A percentile compares a stretch with the other conserved stretches of the same genome.
These are phyloP conservation scores for Francoa sonchifolia DNA, from an alignment of 441 rosid genomes.

Conservation along the genomic window DNA sequence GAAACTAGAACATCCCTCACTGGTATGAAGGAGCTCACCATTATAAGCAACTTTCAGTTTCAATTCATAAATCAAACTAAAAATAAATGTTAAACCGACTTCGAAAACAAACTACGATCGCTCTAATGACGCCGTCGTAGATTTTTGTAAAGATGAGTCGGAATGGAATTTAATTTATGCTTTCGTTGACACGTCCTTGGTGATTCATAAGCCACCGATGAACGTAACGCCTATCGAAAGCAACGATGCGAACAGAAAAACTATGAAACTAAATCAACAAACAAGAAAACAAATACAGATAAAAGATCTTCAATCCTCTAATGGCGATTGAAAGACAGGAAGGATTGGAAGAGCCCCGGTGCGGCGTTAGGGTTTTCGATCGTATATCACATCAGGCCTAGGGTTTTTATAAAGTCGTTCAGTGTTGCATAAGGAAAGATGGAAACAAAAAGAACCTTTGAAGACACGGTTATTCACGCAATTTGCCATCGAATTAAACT, in stretches of 20 bases:
- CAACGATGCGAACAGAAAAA: no score
- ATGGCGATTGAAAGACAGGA: no score
- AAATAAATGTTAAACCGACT: slow-evolving; percentile 15
- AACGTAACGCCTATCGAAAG: slow-evolving; percentile 87
- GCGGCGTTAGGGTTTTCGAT: no score
- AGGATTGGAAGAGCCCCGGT: no score
- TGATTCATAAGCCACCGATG: slow-evolving; percentile 25
- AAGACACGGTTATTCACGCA: no score
- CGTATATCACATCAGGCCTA: no score
- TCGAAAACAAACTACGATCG: slow-evolving; percentile 10
- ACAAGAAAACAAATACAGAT: neutral
- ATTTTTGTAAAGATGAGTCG: neutral
- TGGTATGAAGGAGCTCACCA: slow-evolving; percentile 46
- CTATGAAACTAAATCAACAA: no score
- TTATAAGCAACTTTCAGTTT: slow-evolving; percentile 29
- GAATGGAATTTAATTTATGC: slow-evolving; percentile 34
- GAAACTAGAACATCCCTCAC: slow-evolving; percentile 63
- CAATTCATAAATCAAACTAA: neutral
- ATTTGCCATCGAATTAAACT: no score
- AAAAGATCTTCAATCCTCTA: neutral
- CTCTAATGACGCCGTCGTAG: slow-evolving; percentile 9
- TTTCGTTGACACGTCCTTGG: slow-evolving; percentile 67
- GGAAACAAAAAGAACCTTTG: no score
- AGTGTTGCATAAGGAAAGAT: no score
- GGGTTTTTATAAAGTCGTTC: no score